Conservation (phyloP, 2,329 filamentous ascomycete species). For the Penicillium hordei region DNA sequence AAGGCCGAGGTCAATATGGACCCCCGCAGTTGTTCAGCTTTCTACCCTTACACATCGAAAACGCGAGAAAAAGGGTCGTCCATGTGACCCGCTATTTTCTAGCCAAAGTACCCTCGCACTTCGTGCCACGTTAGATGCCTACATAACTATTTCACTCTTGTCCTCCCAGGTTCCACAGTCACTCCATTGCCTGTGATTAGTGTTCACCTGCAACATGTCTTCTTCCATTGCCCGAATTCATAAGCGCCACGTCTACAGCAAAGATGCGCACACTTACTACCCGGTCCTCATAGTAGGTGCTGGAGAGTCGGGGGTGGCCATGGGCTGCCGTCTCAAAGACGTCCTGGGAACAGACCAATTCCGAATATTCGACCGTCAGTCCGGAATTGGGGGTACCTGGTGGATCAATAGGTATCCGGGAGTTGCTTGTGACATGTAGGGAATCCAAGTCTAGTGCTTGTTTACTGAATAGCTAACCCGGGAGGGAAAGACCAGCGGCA, state of each 20-base stretch:
- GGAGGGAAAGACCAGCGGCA: constrained; percentile 48
- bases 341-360: constrained; percentile 60
- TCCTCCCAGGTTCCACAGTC: background rate
- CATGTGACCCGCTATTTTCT: background rate
- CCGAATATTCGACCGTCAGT: constrained; percentile 59
- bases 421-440: constrained; percentile 56
- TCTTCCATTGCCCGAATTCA: constrained; percentile 38
- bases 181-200: background rate
- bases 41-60: background rate
- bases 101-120: too few relatives aligned
- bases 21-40: constrained; percentile 6
- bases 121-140: background rate
- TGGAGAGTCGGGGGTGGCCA: constrained; percentile 62
- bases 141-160: background rate
- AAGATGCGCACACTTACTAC: constrained; percentile 46
- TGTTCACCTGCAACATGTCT: constrained; percentile 20
- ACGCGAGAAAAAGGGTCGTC: background rate
- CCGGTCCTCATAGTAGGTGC: constrained; percentile 60
- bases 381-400: constrained; percentile 64
- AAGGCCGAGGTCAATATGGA: constrained; percentile 11
- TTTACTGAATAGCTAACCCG: background rate
- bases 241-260: constrained; percentile 40
- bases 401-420: constrained; percentile 62
- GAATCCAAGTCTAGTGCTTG: background rate
- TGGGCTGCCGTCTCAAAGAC: constrained; percentile 59